Base-by-base conservation (phyloP, 129 eudicot genomes). In the Chrysanthemum seticuspe region DNA sequence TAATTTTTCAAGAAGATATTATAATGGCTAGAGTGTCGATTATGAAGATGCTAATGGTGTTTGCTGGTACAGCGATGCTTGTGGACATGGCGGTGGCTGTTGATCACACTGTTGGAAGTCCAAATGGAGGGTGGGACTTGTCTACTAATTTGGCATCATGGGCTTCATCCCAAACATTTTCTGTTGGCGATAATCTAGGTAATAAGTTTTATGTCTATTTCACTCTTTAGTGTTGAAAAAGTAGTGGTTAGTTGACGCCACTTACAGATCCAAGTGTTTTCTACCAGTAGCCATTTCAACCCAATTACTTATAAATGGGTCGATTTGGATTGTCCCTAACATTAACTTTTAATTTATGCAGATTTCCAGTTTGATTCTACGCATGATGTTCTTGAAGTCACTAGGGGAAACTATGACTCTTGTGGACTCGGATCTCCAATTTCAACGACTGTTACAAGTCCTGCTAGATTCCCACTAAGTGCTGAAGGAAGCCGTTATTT, bases 321-420 rank as follows among this genome's bases (percentile, higher is more conserved):
- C 51, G 49, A 31, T 63, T 34, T 63, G 19, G 10, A 6, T 5
- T 40, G 45, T 40, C 13, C 50, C 70, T 48, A 49, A 76, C 56
- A 51, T 0, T 14, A 23, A 19, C 40, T 14, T 52, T 60, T 40
- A 27, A 11, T 15, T 25, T 10, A 51, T 77, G 55, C 74, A 72
- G 82, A 55, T 50, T 78, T 78, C 73, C 73, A 16, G 16, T 78
- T n/a, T 48, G 40, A 2, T 5, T n/a, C 79, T 66, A 83, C 29
- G 68, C 96, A 92, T 19, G 80, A 83, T 54, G 91, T 89, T 10
- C 76, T 83, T 21, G 91, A 92, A 77, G 91, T 92, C 10, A 63
- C 75, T 2, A 47, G 56, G 68, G 65, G 74, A 34, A 83, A 89
- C 73, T 89, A 76, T 12, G 85, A 82, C 66, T 75, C 86, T 21